Evolutionary conservation across 306 rosid species (phyloP).

Genomic region (Vigna mungo): DNA sequence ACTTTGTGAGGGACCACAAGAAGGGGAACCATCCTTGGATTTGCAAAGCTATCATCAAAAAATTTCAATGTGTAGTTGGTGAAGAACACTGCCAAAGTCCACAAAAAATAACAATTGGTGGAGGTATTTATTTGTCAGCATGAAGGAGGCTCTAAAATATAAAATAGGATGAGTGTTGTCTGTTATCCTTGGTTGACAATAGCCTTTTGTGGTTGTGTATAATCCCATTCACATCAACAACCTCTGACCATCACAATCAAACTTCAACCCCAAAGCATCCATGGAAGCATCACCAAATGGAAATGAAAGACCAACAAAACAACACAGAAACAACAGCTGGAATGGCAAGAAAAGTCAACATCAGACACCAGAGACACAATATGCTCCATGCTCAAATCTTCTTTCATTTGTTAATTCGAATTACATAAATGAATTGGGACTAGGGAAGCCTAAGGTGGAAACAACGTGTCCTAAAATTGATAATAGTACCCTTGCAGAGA

Average conservation of each 20-base stretch:
- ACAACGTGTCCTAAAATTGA: no score
- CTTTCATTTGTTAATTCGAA: slow-evolving; percentile 60
- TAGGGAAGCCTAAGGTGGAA: no score
- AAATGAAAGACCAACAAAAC: slow-evolving; percentile 60
- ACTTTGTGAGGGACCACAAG: slow-evolving; percentile 52
- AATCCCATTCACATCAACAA: slow-evolving; percentile 55
- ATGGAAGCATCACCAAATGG: slow-evolving; percentile 48
- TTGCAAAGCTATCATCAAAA: slow-evolving; percentile 46
- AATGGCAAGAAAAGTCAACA: slow-evolving; percentile 45
- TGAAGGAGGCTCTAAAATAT: slow-evolving; percentile 44
- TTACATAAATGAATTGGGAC: slow-evolving; percentile 59
- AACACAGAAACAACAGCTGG: slow-evolving; percentile 60
- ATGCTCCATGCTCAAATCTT: slow-evolving; percentile 54
- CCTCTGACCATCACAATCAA: slow-evolving; percentile 54
- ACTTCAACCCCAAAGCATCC: slow-evolving; percentile 54
- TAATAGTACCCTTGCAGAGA: no score
- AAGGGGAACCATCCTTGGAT: slow-evolving; percentile 27
- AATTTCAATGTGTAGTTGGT: slow-evolving; percentile 84
- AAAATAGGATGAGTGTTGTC: slow-evolving; percentile 9
- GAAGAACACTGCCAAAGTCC: slow-evolving; percentile 74
- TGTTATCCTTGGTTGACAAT: slow-evolving; percentile 35
- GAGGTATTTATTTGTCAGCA: slow-evolving; percentile 60
- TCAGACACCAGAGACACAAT: slow-evolving; percentile 50
- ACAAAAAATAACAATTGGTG: slow-evolving; percentile 60
- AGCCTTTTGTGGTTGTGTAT: slow-evolving; percentile 31